Evolutionary conservation across 164 flowering plant species (phyloP), one percentile per base, ranked within the genome.

Genomic region (Liquidambar formosana): DNA sequence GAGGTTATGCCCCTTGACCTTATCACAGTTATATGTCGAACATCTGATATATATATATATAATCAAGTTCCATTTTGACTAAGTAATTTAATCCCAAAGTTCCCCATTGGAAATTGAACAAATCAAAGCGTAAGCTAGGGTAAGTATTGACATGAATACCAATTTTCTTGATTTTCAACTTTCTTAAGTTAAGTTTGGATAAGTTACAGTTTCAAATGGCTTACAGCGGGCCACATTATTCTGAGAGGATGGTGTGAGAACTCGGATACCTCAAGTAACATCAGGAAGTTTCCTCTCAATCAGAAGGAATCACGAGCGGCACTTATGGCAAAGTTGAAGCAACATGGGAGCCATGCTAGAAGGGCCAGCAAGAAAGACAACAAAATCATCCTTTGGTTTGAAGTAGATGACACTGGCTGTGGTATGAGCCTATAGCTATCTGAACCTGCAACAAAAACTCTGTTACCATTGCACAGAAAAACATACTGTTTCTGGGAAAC

Each of bases 341-440:
- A 79, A 54, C 84, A 84, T 15, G 76, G 77, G 54, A 73, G 65
- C 64, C 84, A 73, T 61, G 65, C 66, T 63, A 87, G 77, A 68
- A 83, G 74, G 73, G 59, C 75, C 53, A 45, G 67, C 53, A 85
- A 79, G 74, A 87, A 81, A 48, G 90, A 89, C 13, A 87, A 87
- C 78, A 85, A 74, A 74, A 76, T 85, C 46, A 78, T 78, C 63
- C 84, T 94, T 64, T 85, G 90, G 83, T 94, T 94, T 82, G 98
- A 94, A 87, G 88, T 94, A 75, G 98, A 94, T 57, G 98, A 94
- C 78, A 85, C 95, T 59, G 98, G 98, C 67, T 92, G 97, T 74
- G 99, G 98, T 94, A 88, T 61, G 85, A 27, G 43, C 61, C 61
- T 57, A 43, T n/a, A 41, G 33, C 63, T 59, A 57, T 53, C 47